Percentiles rank a stretch among this genome's conserved stretches.
phyloP scores from a whole-genome alignment of 2,329 filamentous ascomycete species.

The Biscogniauxia sp. region DNA sequence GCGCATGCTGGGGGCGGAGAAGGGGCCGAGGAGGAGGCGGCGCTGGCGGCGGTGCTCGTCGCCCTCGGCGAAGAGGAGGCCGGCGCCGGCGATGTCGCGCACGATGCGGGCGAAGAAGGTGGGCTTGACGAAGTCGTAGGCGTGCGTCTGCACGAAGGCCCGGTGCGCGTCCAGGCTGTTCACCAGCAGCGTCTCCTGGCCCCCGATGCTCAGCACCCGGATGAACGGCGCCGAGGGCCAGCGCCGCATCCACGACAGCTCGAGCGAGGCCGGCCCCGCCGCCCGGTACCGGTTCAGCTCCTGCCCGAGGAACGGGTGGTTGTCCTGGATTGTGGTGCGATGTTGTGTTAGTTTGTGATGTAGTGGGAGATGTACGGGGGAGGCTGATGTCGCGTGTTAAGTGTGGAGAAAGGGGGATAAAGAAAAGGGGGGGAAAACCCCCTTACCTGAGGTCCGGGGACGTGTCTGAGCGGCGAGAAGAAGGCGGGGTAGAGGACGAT shows the following conservation, averaged over 20 bases:
- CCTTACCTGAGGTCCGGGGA: slow-evolving; percentile 43
- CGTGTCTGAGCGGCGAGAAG: slow-evolving; percentile 42
- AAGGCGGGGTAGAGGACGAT: slow-evolving; percentile 42
- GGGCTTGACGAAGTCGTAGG: slow-evolving; percentile 39
- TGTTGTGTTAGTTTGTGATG: too few relatives aligned
- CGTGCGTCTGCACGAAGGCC: slow-evolving; percentile 39
- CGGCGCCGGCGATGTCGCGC: slow-evolving; percentile 35
- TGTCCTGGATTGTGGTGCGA: slow-evolving; percentile 29
- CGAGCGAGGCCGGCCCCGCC: slow-evolving; percentile 25
- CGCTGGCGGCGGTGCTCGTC: slow-evolving; percentile 35
- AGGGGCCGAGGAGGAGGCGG: slow-evolving; percentile 33
- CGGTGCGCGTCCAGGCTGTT: slow-evolving; percentile 37
- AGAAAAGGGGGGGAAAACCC: slow-evolving; percentile 3
- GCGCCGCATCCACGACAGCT: slow-evolving; percentile 32
- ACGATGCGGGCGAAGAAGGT: slow-evolving; percentile 33
- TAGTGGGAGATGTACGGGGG: too few relatives aligned
- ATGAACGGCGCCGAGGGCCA: slow-evolving; percentile 38
- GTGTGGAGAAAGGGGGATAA: not conserved
- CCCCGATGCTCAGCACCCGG: slow-evolving; percentile 35
- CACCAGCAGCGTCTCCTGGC: slow-evolving; percentile 37
- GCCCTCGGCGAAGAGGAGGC: slow-evolving; percentile 38
- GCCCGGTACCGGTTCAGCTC: slow-evolving; percentile 32
- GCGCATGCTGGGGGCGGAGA: slow-evolving; percentile 36
- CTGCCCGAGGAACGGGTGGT: slow-evolving; percentile 41
- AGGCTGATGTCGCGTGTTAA: too few relatives aligned